phyloP scores from a whole-genome alignment of 768 basidiomycete species.

The Auricularia auricula-judae region DNA sequence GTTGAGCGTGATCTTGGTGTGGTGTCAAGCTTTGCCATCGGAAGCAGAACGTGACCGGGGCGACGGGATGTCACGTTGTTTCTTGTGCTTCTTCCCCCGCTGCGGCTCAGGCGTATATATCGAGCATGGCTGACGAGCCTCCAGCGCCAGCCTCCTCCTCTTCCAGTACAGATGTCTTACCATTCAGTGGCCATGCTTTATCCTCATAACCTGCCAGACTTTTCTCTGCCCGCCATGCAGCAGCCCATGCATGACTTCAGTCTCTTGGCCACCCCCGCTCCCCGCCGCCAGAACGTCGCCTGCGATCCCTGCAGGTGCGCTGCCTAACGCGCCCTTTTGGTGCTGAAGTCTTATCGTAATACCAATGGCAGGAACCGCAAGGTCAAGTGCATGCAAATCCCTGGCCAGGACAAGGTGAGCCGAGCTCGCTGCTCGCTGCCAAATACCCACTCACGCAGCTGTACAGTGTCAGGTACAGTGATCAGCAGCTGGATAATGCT shows the following conservation, averaged over 20 bases:
- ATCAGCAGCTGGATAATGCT: conserved; percentile 9
- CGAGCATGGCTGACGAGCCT: background rate
- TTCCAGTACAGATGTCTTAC: background rate
- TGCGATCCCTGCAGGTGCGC: conserved; percentile 83
- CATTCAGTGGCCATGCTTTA: background rate
- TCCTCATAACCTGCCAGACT: background rate
- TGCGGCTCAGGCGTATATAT: background rate
- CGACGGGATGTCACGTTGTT: background rate
- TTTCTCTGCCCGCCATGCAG: background rate
- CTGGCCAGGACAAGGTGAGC: conserved; percentile 70
- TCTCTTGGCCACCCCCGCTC: conserved; percentile 36
- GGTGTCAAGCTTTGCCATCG: background rate
- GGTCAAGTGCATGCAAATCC: conserved; percentile 78
- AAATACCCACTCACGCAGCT: background rate
- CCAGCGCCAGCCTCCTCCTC: background rate
- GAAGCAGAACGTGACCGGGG: background rate
- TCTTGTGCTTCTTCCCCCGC: background rate
- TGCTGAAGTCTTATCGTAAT: conserved; percentile 2
- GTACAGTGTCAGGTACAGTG: conserved; percentile 53
- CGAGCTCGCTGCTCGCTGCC: conserved; percentile 11
- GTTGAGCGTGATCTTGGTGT: background rate
- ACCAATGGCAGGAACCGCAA: conserved; percentile 53
- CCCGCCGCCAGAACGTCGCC: conserved; percentile 85
- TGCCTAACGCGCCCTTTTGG: conserved; percentile 9
- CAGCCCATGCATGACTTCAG: background rate